These are phyloP conservation scores for Mucor racemosus DNA, from an alignment of 371 early-diverging fungal species.

Conservation along the genomic window DNA sequence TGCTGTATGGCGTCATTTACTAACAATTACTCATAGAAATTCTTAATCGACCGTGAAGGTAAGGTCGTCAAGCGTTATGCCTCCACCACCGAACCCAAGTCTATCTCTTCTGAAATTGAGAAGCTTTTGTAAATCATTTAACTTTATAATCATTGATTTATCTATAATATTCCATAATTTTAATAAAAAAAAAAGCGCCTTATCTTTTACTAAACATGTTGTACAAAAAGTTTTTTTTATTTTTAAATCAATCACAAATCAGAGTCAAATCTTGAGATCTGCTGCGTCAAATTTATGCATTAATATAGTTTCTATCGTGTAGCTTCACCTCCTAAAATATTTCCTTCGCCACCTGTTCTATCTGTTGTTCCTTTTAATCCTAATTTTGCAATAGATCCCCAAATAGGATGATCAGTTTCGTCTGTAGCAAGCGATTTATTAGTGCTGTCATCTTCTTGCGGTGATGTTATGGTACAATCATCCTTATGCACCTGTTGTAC, in stretches of 20 bases:
- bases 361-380: conserved; percentile 27
- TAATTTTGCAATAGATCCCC: conserved; percentile 16
- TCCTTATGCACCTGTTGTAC: conserved; percentile 10
- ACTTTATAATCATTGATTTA: not conserved
- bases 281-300: too few species aligned
- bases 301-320: not conserved
- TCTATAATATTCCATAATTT: not conserved
- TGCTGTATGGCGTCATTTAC: not conserved
- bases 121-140: conserved; percentile 40
- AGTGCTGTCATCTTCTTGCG: not conserved
- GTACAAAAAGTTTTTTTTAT: not conserved
- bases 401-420: conserved; percentile 6
- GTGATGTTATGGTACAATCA: not conserved
- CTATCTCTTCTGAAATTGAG: conserved; percentile 56
- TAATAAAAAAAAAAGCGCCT: not conserved
- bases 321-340: not conserved
- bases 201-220: not conserved
- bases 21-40: conserved; percentile 49
- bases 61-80: conserved; percentile 63
- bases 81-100: conserved; percentile 56
- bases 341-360: conserved; percentile 25
- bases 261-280: too few species aligned
- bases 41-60: conserved; percentile 71
- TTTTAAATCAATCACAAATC: not conserved
- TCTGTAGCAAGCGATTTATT: not conserved